Conservation (phyloP, 2,329 filamentous ascomycete genomes). For the Rhynchosporium secalis region DNA sequence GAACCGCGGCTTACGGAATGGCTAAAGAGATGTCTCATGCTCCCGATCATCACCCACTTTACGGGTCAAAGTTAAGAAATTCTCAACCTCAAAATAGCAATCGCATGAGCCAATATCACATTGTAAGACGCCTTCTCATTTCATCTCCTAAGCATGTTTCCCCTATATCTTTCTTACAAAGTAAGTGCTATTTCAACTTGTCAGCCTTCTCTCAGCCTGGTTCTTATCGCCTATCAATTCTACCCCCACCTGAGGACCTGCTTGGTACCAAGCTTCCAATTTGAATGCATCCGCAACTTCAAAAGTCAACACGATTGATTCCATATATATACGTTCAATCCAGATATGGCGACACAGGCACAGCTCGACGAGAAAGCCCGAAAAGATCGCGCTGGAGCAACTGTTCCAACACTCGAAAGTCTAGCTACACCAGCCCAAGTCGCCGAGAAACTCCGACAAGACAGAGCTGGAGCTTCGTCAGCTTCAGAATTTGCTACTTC, state of each 20-base stretch:
- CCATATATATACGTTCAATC: neutral
- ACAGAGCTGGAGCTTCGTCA: neutral
- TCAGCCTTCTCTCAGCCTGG: neutral
- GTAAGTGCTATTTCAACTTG: neutral
- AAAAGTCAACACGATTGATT: neutral
- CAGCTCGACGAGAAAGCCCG: constrained; percentile 12
- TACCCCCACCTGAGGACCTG: neutral
- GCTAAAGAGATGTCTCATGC: too few relatives aligned
- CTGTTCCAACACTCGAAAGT: constrained; percentile 2
- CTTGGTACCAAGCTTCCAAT: constrained; percentile 7
- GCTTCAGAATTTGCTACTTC: constrained; percentile 24
- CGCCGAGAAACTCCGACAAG: constrained; percentile 4
- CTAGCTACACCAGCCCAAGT: constrained; percentile 3
- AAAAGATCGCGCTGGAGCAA: constrained; percentile 7
- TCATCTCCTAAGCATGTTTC: neutral
- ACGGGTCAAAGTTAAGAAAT: too few relatives aligned
- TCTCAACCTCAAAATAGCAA: too few relatives aligned
- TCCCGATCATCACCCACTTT: too few relatives aligned
- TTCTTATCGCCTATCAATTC: constrained; percentile 10
- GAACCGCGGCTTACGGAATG: too few relatives aligned
- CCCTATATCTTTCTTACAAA: neutral
- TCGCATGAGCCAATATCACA: too few relatives aligned
- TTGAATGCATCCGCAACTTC: neutral
- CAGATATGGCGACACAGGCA: constrained; percentile 6
- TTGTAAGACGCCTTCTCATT: constrained; percentile 1